Base-by-base conservation (phyloP, 768 basidiomycete species). In the Mycena filopes region DNA sequence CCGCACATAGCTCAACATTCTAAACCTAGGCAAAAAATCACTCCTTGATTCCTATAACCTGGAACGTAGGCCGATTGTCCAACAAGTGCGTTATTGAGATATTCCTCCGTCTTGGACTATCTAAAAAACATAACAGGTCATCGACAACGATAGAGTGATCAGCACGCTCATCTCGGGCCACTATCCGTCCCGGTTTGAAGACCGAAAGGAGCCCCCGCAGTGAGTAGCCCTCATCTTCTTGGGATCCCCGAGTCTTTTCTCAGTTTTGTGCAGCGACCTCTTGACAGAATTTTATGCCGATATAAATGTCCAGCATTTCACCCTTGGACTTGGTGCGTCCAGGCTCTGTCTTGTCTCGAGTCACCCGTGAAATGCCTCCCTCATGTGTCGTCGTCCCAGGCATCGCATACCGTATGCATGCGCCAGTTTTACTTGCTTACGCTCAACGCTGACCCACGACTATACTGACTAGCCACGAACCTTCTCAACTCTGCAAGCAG, bases 141-240 rank as follows among this genome's bases (percentile, higher is more conserved):
- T 71, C 26, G 68, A 71, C 13, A 69, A 71, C 47, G 70, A 71
- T 45, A 69, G 65, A 55, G 65, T 66, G 20, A 71, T 71, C 46
- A 71, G 70, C 55, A 66, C 42, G 38, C 51, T 71, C 1, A 69
- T 71, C 29, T 69, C 67, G 0, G 70, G 68, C 25, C 67, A 71
- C 53, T 71, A 71, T 41, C 70, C 70, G 18, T 58, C 61, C 3
- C 57, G 62, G 15, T 71, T 66, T 26, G 42, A 62, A 33, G 68
- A 65, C 21, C 64, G 70, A 50, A 69, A 69, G 51, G 68, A 71
- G 49, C 61, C 64, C 48, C 64, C 70, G 20, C 65, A 56, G 70
- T 71, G 36, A 25, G 57, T n/a, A n/a, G n/a, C n/a, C n/a, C n/a
- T n/a, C n/a, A n/a, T 55, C 29, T 50, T 15, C 33, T 12, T 23